Evolutionary conservation across 1,284 basidiomycete species (phyloP).

Genomic region (Earliella scabrosa): DNA sequence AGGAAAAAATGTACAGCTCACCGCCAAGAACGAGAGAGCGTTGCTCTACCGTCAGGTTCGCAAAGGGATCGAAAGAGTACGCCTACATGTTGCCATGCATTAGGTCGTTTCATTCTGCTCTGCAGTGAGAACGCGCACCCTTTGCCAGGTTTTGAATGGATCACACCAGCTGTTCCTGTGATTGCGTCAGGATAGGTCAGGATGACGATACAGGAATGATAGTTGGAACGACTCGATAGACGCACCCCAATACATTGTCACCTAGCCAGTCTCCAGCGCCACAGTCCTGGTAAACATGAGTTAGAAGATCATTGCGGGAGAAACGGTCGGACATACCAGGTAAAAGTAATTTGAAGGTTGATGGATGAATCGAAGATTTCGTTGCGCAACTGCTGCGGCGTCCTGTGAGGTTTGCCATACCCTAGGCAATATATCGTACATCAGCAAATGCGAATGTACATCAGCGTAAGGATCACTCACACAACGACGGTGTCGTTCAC

Average conservation of each 20-base stretch:
- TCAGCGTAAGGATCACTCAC: constrained; percentile 37
- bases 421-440: constrained; percentile 2
- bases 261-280: constrained; percentile 82
- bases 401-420: constrained; percentile 32
- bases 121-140: constrained; percentile 29
- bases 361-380: constrained; percentile 27
- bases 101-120: not conserved
- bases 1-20: not conserved
- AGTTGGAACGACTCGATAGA: not conserved
- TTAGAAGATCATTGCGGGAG: not conserved
- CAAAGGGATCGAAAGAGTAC: constrained; percentile 74
- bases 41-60: constrained; percentile 53
- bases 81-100: constrained; percentile 29
- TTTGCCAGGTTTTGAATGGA: constrained; percentile 78
- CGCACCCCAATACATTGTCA: constrained; percentile 34
- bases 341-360: constrained; percentile 34
- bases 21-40: constrained; percentile 67
- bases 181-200: no score
- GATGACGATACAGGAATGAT: not conserved
- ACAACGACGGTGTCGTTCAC: constrained; percentile 72
- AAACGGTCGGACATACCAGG: constrained; percentile 25
- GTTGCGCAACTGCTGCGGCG: constrained; percentile 23
- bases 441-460: not conserved
- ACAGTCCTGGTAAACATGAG: constrained; percentile 55
- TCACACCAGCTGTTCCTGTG: constrained; percentile 62